These are phyloP conservation scores for Mallotus repandus DNA, from an alignment of 441 rosid genomes.

Conservation along the genomic window DNA sequence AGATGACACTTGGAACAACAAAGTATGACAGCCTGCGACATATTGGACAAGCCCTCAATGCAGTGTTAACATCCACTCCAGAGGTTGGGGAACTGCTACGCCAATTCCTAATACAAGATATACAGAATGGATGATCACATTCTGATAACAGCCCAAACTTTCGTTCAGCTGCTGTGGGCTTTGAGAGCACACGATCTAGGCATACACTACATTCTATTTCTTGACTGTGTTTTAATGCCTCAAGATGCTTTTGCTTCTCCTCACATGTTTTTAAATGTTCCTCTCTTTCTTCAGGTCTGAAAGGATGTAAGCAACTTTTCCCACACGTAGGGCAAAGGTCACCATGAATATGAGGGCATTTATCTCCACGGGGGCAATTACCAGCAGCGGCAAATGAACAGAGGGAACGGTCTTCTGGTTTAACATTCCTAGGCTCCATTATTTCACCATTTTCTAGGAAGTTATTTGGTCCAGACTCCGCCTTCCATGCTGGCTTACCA, in stretches of 20 bases:
- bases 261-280: slow-evolving; percentile 72
- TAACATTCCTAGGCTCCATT: slow-evolving; percentile 40
- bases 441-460: slow-evolving; percentile 31
- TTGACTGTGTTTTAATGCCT: slow-evolving; percentile 54
- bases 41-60: slow-evolving; percentile 85
- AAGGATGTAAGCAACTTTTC: slow-evolving; percentile 88
- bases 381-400: slow-evolving; percentile 93
- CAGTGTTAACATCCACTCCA: slow-evolving; percentile 83
- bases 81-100: slow-evolving; percentile 86
- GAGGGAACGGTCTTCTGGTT: slow-evolving; percentile 57
- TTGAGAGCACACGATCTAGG: slow-evolving; percentile 83
- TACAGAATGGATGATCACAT: slow-evolving; percentile 98
- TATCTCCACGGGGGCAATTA: slow-evolving; percentile 74
- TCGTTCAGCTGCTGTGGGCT: slow-evolving; percentile 80
- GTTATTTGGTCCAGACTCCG: slow-evolving; percentile 36
- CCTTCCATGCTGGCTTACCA: slow-evolving; percentile 43
- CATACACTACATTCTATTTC: slow-evolving; percentile 72
- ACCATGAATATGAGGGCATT: slow-evolving; percentile 88
- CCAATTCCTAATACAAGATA: slow-evolving; percentile 96
- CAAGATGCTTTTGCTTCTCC: slow-evolving; percentile 65
- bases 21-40: slow-evolving; percentile 93
- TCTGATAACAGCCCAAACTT: slow-evolving; percentile 93
- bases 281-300: slow-evolving; percentile 73
- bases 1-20: slow-evolving; percentile 80
- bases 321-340: slow-evolving; percentile 85